A percentile compares a stretch with the other conserved stretches of the same genome.
Evolutionary conservation across 2,329 filamentous ascomycete genomes (phyloP).

Genomic region (Curvularia verruculosa): DNA sequence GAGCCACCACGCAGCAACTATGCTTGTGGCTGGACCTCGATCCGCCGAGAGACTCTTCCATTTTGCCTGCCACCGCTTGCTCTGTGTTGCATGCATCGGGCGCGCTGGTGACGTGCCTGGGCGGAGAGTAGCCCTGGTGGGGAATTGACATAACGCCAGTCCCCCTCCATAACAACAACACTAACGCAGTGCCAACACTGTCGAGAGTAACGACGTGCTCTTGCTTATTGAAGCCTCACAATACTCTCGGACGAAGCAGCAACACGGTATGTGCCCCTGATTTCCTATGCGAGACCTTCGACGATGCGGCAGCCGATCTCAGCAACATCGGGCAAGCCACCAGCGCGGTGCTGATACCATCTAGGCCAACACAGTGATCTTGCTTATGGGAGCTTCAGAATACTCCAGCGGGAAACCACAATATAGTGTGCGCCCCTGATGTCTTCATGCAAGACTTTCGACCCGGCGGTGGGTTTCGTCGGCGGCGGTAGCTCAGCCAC

Average conservation of each 20-base stretch:
- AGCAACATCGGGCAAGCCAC: conserved; percentile 1
- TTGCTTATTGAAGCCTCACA: background rate
- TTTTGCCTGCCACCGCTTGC: background rate
- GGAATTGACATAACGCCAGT: conserved; percentile 2
- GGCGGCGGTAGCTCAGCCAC: background rate
- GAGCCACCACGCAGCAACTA: background rate
- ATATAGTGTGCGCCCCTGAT: too few relatives aligned
- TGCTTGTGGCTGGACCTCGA: background rate
- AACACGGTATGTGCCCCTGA: background rate
- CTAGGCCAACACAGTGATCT: too few relatives aligned
- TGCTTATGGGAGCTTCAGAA: too few relatives aligned
- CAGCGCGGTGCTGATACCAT: too few relatives aligned
- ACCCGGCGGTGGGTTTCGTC: too few relatives aligned
- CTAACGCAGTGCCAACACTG: conserved; percentile 3
- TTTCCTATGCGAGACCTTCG: background rate
- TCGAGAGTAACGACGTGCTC: background rate
- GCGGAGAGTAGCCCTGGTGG: conserved; percentile 4
- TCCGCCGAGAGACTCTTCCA: background rate
- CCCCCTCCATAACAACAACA: conserved; percentile 8
- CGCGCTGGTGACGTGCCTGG: conserved; percentile 5
- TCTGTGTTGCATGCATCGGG: conserved; percentile 8
- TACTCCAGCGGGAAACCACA: too few relatives aligned
- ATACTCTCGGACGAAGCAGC: background rate
- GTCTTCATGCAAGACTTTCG: too few relatives aligned
- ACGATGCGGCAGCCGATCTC: background rate